phyloP scores from a whole-genome alignment of 306 rosid genomes.

The Begonia peltatifolia region DNA sequence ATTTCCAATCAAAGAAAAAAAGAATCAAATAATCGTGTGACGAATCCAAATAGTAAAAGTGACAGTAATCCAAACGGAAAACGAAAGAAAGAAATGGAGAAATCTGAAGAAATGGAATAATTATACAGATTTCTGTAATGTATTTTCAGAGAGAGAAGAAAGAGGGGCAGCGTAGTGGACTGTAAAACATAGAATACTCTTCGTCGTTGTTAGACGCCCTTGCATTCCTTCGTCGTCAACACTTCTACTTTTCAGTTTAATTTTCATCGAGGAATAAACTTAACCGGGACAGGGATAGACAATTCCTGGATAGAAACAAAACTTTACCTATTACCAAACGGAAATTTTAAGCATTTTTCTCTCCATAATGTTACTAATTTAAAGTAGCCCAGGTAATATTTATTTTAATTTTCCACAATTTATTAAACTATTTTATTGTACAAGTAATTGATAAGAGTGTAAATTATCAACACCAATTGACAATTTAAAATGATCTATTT shows the following conservation, averaged over 20 bases:
- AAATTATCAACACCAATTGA: no score
- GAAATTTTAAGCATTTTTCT: no score
- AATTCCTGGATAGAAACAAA: no score
- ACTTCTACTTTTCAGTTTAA: background rate
- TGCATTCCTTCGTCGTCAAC: slow-evolving; percentile 15
- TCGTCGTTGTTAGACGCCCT: slow-evolving; percentile 3
- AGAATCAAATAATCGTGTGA: background rate
- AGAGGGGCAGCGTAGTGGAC: slow-evolving; percentile 19
- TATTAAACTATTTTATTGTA: no score
- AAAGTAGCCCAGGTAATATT: no score
- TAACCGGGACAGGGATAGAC: background rate
- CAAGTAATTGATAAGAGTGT: no score
- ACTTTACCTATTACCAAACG: no score
- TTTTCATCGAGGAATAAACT: background rate
- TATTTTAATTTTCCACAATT: no score
- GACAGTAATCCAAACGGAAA: slow-evolving; percentile 7
- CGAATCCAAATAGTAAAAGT: background rate
- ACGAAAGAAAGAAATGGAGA: background rate
- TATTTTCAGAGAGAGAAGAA: slow-evolving; percentile 1
- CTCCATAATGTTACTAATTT: no score
- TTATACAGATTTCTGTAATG: background rate
- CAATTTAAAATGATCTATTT: no score
- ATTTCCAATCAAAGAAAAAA: background rate
- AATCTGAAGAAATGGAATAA: slow-evolving; percentile 11
- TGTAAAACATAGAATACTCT: slow-evolving; percentile 4